Conservation (phyloP, 2,329 filamentous ascomycete genomes). For the Stenocarpella maydis region DNA sequence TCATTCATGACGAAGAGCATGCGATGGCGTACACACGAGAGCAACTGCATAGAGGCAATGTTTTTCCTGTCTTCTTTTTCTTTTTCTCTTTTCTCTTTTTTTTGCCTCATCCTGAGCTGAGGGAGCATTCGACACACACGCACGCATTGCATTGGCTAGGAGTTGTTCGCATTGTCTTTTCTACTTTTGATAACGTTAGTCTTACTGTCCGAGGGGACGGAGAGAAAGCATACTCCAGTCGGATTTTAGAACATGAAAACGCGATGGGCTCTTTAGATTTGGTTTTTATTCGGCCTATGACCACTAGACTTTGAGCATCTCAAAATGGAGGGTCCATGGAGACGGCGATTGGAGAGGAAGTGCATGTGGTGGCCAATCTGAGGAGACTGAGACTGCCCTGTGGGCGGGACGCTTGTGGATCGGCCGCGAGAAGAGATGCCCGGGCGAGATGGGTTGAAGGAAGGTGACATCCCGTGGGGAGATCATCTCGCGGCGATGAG, state of each 20-base stretch:
- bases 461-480: neutral
- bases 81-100: neutral
- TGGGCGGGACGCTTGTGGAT: too few relatives aligned
- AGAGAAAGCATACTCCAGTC: neutral
- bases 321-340: neutral
- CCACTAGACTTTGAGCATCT: slow-evolving; percentile 10
- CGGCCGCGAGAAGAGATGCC: neutral
- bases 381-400: neutral
- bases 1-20: slow-evolving; percentile 7
- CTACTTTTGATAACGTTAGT: neutral
- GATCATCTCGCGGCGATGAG: neutral
- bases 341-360: neutral
- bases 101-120: neutral
- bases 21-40: slow-evolving; percentile 13
- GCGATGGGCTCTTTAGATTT: neutral
- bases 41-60: neutral
- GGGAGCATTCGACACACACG: slow-evolving; percentile 21
- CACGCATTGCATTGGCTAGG: slow-evolving; percentile 21
- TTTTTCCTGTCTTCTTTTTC: too few relatives aligned
- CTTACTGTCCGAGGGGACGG: neutral
- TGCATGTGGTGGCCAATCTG: neutral
- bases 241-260: neutral
- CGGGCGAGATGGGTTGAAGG: neutral
- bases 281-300: neutral
- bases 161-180: slow-evolving; percentile 1